A percentile compares a stretch with the other conserved stretches of the same genome.
Evolutionary conservation across 2,329 filamentous ascomycete genomes (phyloP).

Genomic region (Aspergillus costaricaensis): DNA sequence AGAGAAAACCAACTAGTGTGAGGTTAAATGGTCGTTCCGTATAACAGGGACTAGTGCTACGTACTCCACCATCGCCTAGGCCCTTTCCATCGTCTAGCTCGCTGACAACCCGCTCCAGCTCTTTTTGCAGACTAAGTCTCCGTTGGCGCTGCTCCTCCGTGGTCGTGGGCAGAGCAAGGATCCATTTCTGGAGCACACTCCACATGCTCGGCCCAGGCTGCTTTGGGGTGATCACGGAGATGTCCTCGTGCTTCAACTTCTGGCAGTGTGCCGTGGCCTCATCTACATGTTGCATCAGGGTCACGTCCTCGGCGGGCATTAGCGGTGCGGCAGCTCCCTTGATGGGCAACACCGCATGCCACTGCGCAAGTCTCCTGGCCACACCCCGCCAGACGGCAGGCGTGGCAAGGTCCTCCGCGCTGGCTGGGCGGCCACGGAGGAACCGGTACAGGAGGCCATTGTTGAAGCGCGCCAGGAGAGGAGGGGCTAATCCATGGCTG

Average conservation of each 20-base stretch:
- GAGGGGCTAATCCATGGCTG: conserved; percentile 77
- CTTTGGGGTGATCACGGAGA: conserved; percentile 55
- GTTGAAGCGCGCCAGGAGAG: conserved; percentile 85
- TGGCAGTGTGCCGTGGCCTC: conserved; percentile 16
- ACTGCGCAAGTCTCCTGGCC: conserved; percentile 81
- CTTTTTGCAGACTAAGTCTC: conserved; percentile 68
- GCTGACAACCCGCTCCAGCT: conserved; percentile 69
- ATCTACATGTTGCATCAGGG: conserved; percentile 27
- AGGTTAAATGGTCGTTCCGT: not conserved
- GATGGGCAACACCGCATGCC: conserved; percentile 75
- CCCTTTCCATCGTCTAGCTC: conserved; percentile 76
- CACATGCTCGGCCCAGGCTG: conserved; percentile 84
- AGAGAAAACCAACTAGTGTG: conserved; percentile 75
- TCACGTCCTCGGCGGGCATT: conserved; percentile 18
- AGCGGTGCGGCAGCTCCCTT: conserved; percentile 43
- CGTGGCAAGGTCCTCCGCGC: conserved; percentile 75
- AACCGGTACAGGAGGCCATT: conserved; percentile 96
- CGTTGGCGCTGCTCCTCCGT: conserved; percentile 70
- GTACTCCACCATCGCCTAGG: conserved; percentile 72
- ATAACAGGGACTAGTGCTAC: conserved; percentile 17
- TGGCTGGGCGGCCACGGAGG: conserved; percentile 77
- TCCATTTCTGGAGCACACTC: conserved; percentile 97
- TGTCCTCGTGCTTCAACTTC: conserved; percentile 17
- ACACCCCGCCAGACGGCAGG: conserved; percentile 79
- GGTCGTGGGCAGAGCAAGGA: conserved; percentile 74